Base-by-base conservation (phyloP, 768 basidiomycete genomes). In the Tylopilus vinaceipallidus region DNA sequence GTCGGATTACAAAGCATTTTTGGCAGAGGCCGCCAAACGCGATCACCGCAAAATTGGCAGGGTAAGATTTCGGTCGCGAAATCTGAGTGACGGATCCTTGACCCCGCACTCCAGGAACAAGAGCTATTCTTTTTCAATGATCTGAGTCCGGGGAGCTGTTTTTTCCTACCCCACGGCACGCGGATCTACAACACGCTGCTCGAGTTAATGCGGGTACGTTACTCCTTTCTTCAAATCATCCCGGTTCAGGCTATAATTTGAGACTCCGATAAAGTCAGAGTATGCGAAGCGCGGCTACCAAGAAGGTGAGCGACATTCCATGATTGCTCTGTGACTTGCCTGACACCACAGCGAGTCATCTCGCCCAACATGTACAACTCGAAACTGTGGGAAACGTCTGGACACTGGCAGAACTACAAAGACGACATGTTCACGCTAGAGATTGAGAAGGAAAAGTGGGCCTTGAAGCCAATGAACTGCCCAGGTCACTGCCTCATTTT, bases 91-190 rank as follows among this genome's bases (percentile, higher is more conserved):
- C 39, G 8, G 16, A 10, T 26, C 24, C 38, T 49, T 53, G n/a
- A 44, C 50, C 26, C 52, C 50, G 5, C 49, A 45, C 48, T 50
- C 20, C 59, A 83, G 81, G 94, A 98, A 58, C 97, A 99, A 77
- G 97, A 99, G 59, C 74, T 99, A 9, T 99, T 94, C 79, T 95
- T 98, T 79, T 98, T 98, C 81, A 91, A 97, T 67, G 97, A 98
- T 54, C 73, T 93, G 34, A 94, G 91, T 59, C 97, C 97, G 2
- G 97, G 97, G 53, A 90, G 86, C 64, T 86, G 86, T 48, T 98
- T 99, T 82, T 98, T 94, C 81, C 78, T 98, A 48, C 97, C 97
- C 13, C 93, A 98, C 62, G 97, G 97, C 23, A 92, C 95, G 2
- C 79, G 95, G 53, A 93, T 99, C 70, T 98, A 98, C 73, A 98